Conservation (phyloP, 1,284 basidiomycete species). For the Pascua sp. region DNA sequence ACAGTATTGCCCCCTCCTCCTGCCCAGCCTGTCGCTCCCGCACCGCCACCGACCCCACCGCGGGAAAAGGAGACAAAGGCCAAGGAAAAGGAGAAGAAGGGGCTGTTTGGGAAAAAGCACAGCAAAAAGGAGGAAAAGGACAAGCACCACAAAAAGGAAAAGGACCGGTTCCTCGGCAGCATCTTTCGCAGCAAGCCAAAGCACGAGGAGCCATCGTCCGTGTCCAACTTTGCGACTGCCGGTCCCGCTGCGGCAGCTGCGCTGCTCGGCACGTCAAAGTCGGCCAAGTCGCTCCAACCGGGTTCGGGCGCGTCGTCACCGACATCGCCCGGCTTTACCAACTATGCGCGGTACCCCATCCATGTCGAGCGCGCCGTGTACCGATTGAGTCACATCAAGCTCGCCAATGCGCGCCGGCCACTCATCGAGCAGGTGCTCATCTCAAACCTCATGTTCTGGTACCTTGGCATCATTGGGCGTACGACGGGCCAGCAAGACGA, state of each 20-base stretch:
- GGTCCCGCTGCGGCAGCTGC: conserved; percentile 78
- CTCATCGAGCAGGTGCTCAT: conserved; percentile 98
- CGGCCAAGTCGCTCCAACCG: conserved; percentile 58
- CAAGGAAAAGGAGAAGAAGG: conserved; percentile 69
- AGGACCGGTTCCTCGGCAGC: conserved; percentile 80
- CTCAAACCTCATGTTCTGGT: conserved; percentile 99
- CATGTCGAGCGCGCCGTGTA: conserved; percentile 98
- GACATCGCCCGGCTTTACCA: conserved; percentile 58
- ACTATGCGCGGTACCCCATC: conserved; percentile 84
- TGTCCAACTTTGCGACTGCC: conserved; percentile 53
- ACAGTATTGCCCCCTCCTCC: conserved; percentile 15
- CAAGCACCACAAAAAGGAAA: conserved; percentile 58
- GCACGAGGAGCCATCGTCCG: conserved; percentile 59
- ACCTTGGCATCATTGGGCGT: conserved; percentile 93
- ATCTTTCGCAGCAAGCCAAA: conserved; percentile 82
- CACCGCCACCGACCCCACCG: conserved; percentile 39
- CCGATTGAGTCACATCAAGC: conserved; percentile 93
- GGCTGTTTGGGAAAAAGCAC: conserved; percentile 62
- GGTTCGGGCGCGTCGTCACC: conserved; percentile 45
- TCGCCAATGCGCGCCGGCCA: conserved; percentile 92
- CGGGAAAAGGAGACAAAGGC: conserved; percentile 33
- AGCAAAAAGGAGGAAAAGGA: conserved; percentile 65
- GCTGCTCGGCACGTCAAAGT: conserved; percentile 73
- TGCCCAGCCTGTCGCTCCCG: conserved; percentile 9
- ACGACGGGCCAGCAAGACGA: conserved; percentile 42